Percentiles rank a stretch among this genome's conserved stretches.
Conservation (phyloP, 306 rosid species). For the Vigna trinervia region DNA sequence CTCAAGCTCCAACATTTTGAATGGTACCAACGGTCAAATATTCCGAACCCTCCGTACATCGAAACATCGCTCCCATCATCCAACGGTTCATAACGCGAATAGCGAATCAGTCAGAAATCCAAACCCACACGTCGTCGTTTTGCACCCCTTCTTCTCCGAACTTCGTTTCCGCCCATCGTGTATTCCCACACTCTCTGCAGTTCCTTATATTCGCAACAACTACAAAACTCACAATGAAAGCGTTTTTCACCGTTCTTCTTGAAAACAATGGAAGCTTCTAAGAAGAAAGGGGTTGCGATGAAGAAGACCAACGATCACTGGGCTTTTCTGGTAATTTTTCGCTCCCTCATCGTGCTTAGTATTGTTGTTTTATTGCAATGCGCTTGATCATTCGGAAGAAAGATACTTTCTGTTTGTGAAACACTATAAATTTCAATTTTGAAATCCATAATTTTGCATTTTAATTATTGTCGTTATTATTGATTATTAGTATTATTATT, state of each 20-base stretch:
- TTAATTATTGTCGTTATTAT: neutral
- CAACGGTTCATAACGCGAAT: conserved; percentile 3
- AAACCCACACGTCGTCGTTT: conserved; percentile 35
- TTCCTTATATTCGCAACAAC: conserved; percentile 1
- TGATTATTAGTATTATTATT: neutral
- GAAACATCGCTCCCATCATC: conserved; percentile 3
- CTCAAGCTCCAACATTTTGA: conserved; percentile 33
- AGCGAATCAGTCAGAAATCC: neutral
- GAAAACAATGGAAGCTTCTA: conserved; percentile 29
- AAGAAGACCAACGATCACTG: conserved; percentile 58
- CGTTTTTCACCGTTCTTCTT: neutral
- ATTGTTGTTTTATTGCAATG: neutral
- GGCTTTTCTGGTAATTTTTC: conserved; percentile 71
- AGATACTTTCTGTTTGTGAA: neutral
- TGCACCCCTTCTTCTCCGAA: neutral
- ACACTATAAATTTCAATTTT: neutral
- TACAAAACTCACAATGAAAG: neutral
- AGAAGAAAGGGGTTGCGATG: conserved; percentile 38
- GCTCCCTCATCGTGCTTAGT: neutral
- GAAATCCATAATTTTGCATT: neutral
- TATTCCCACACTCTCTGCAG: neutral
- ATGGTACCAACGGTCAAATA: conserved; percentile 49
- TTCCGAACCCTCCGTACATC: conserved; percentile 1
- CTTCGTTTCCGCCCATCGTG: conserved; percentile 17
- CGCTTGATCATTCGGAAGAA: neutral